phyloP scores from a whole-genome alignment of 805 yeast genomes.

The Grigorovia humatica region DNA sequence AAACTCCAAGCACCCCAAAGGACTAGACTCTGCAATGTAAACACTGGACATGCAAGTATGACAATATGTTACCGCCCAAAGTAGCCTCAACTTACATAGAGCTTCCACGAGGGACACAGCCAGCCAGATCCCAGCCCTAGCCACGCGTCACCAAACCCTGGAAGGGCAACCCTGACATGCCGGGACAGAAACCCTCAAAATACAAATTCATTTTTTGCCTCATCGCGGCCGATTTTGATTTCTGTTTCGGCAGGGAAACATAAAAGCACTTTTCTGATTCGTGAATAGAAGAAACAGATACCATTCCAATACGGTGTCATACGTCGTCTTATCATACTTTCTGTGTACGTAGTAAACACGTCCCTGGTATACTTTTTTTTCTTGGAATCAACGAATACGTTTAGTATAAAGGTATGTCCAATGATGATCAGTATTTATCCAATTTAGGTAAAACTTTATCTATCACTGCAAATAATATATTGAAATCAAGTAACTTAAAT shows the following conservation, averaged over 20 bases:
- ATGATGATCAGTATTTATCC: constrained; percentile 11
- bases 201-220: neutral
- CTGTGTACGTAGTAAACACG: too few species aligned
- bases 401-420: neutral
- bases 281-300: neutral
- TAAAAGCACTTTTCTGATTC: neutral
- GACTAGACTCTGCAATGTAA: constrained; percentile 6
- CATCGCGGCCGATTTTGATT: neutral
- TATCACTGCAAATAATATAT: constrained; percentile 46
- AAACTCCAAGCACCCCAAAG: constrained; percentile 19
- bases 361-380: too few species aligned
- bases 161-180: too few species aligned
- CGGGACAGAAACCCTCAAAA: too few species aligned
- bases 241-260: neutral
- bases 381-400: too few species aligned
- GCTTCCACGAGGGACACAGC: too few species aligned
- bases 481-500: constrained; percentile 33
- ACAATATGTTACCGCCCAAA: neutral
- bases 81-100: too few species aligned
- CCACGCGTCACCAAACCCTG: too few species aligned
- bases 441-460: constrained; percentile 40
- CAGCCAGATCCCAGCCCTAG: too few species aligned
- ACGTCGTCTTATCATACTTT: too few species aligned
- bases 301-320: too few species aligned
- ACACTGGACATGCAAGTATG: neutral